phyloP scores from a whole-genome alignment of 192 early-diverging fungal species.

The Martensiomyces pterosporus region DNA sequence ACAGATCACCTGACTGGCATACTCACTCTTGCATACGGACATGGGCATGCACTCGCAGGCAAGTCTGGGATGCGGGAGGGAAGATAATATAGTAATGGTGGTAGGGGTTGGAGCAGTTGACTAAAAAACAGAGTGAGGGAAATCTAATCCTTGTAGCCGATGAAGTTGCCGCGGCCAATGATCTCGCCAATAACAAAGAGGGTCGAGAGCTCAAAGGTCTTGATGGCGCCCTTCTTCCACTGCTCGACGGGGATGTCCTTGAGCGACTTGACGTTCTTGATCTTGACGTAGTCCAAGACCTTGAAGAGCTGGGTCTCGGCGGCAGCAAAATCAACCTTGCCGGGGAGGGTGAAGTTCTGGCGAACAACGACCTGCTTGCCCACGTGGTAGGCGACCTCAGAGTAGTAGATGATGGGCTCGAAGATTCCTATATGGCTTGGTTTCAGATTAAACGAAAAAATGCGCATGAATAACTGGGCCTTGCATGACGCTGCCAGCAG shows the following conservation, averaged over 20 bases:
- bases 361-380: slow-evolving; percentile 40
- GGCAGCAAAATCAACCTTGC: slow-evolving; percentile 40
- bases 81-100: too few relatives aligned
- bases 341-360: slow-evolving; percentile 45
- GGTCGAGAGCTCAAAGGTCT: slow-evolving; percentile 47
- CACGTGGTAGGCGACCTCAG: slow-evolving; percentile 44
- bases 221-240: slow-evolving; percentile 48
- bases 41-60: too few relatives aligned
- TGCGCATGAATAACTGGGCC: too few relatives aligned
- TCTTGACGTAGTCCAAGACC: slow-evolving; percentile 38
- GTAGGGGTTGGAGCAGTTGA: too few relatives aligned
- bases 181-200: slow-evolving; percentile 46
- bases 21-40: too few relatives aligned
- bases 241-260: slow-evolving; percentile 39
- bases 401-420: slow-evolving; percentile 46
- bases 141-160: slow-evolving; percentile 45
- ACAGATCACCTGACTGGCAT: too few relatives aligned
- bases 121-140: not conserved
- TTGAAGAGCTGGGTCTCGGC: slow-evolving; percentile 51
- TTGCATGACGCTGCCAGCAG: too few relatives aligned
- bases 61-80: too few relatives aligned
- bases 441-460: not conserved
- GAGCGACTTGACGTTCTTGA: slow-evolving; percentile 42
- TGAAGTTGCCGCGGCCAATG: slow-evolving; percentile 41
- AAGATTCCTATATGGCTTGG: slow-evolving; percentile 7